These are phyloP conservation scores for Alternaria sp. DNA, from an alignment of 2,329 filamentous ascomycete genomes.

Conservation along the genomic window DNA sequence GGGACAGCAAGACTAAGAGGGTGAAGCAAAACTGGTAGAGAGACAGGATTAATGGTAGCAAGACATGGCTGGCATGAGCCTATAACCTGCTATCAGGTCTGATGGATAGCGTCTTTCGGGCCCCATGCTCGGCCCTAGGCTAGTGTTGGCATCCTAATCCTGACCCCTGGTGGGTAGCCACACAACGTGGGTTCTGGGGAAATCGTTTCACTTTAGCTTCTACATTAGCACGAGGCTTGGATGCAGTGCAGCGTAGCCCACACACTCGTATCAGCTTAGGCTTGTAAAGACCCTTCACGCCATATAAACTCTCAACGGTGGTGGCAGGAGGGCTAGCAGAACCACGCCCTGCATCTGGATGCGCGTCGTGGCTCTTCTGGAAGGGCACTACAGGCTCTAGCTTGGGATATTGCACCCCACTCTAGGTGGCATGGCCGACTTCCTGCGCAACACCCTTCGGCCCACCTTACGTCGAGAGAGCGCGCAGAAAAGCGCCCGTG, in stretches of 20 bases:
- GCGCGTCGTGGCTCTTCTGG: conserved; percentile 31
- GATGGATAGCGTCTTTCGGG: conserved; percentile 40
- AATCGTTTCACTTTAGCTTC: conserved; percentile 49
- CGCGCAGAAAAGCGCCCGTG: conserved; percentile 18
- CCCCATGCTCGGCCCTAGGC: conserved; percentile 34
- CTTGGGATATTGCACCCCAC: conserved; percentile 26
- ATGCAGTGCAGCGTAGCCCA: conserved; percentile 27
- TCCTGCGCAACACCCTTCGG: conserved; percentile 33
- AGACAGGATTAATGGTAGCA: conserved; percentile 33
- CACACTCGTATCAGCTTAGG: conserved; percentile 20
- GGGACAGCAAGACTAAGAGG: conserved; percentile 23
- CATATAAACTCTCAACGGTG: conserved; percentile 26
- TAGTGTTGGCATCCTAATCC: conserved; percentile 43
- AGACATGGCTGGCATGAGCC: conserved; percentile 45
- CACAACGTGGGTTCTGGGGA: conserved; percentile 51
- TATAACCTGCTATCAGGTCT: conserved; percentile 49
- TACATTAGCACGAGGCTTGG: conserved; percentile 30
- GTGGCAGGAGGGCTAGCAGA: conserved; percentile 26
- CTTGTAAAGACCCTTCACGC: conserved; percentile 15
- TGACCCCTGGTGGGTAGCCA: conserved; percentile 42
- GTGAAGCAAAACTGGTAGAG: conserved; percentile 24
- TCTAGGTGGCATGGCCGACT: conserved; percentile 27
- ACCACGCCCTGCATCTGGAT: conserved; percentile 28
- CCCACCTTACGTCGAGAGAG: conserved; percentile 29
- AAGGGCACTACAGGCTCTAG: conserved; percentile 34